A percentile compares a stretch with the other conserved stretches of the same genome.
phyloP scores from a whole-genome alignment of 1,284 basidiomycete genomes.

The Peniophora sp. region DNA sequence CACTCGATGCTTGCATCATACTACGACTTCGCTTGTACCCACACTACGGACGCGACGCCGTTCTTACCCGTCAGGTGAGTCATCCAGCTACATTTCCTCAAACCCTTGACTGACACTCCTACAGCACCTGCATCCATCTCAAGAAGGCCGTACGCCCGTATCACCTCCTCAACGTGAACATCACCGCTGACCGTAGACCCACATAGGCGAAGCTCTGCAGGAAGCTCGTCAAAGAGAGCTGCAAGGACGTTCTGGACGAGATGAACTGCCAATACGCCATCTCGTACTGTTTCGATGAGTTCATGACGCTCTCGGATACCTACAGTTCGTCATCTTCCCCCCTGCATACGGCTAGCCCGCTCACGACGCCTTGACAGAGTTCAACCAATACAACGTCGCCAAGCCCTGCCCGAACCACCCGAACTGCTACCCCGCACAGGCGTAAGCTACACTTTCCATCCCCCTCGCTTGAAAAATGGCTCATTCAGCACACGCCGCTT shows the following conservation, averaged over 20 bases:
- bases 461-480: neutral
- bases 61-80: conserved; percentile 18
- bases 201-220: conserved; percentile 21
- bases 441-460: conserved; percentile 23
- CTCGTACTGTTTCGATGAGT: conserved; percentile 25
- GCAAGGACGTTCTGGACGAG: conserved; percentile 24
- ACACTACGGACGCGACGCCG: conserved; percentile 15
- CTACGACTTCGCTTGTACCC: conserved; percentile 26
- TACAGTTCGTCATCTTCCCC: conserved; percentile 3
- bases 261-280: conserved; percentile 31
- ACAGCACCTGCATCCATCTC: conserved; percentile 23
- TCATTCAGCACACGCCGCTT: conserved; percentile 33
- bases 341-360: neutral
- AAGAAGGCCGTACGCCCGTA: conserved; percentile 26
- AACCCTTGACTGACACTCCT: neutral
- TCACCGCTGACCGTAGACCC: neutral
- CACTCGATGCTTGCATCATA: conserved; percentile 19
- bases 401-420: conserved; percentile 16
- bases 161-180: neutral
- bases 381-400: conserved; percentile 19
- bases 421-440: conserved; percentile 18
- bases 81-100: conserved; percentile 1
- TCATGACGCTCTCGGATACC: conserved; percentile 10
- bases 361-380: neutral
- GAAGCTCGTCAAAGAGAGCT: conserved; percentile 19